Conservation (phyloP, 192 early-diverging fungal genomes). For the Podila epicladia region DNA sequence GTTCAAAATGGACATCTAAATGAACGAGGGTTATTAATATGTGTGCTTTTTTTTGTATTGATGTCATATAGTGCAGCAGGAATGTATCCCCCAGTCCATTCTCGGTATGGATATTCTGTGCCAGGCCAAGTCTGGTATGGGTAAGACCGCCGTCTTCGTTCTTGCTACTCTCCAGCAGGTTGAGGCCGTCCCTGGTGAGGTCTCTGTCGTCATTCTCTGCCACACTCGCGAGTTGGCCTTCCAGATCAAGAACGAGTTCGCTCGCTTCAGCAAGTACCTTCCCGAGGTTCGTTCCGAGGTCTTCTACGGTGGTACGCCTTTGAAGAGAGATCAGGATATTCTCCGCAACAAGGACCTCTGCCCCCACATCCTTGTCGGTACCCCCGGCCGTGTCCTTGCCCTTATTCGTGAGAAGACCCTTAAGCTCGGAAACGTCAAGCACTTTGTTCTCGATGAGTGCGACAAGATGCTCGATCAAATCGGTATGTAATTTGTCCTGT, state of each 20-base stretch:
- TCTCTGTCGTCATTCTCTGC: constrained; percentile 92
- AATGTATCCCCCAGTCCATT: constrained; percentile 97
- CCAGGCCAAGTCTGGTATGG: constrained; percentile 99
- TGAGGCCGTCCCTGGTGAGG: constrained; percentile 81
- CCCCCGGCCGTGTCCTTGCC: constrained; percentile 92
- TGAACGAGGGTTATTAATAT: background rate
- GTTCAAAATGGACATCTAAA: background rate
- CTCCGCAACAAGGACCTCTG: constrained; percentile 86
- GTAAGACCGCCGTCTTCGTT: constrained; percentile 99
- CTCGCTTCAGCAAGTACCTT: constrained; percentile 95
- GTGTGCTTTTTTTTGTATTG: background rate
- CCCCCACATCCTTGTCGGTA: constrained; percentile 97
- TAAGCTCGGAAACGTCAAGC: constrained; percentile 86
- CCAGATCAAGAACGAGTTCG: constrained; percentile 98
- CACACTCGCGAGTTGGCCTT: constrained; percentile 98
- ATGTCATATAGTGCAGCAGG: constrained; percentile 86
- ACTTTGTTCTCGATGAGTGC: constrained; percentile 99
- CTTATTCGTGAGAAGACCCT: constrained; percentile 89
- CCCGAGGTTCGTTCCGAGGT: constrained; percentile 93
- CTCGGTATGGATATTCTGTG: constrained; percentile 97
- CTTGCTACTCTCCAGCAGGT: constrained; percentile 95
- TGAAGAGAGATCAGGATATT: constrained; percentile 83
- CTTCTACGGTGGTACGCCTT: constrained; percentile 89
- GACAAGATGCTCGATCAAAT: constrained; percentile 96
- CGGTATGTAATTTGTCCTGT: constrained; percentile 66